phyloP scores from a whole-genome alignment of 768 basidiomycete genomes.

The Dacryopinax spathularia region DNA sequence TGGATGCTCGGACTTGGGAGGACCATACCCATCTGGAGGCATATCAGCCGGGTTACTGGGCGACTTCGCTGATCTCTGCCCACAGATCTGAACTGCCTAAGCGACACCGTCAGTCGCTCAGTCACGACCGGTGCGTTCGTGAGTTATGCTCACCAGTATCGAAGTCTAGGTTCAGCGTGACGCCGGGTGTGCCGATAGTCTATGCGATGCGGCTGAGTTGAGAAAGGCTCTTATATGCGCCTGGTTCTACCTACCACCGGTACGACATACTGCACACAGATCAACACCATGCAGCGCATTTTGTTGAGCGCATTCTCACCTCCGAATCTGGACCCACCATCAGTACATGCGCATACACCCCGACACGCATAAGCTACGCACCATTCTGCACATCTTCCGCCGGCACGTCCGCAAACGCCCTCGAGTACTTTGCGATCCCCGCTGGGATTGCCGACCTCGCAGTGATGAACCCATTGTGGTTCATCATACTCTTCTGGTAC shows the following conservation, averaged over 20 bases:
- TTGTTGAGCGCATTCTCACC: neutral
- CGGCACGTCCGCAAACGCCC: slow-evolving; percentile 14
- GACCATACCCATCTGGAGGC: neutral
- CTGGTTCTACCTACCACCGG: slow-evolving; percentile 16
- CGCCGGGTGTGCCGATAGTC: slow-evolving; percentile 28
- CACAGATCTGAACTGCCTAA: slow-evolving; percentile 5
- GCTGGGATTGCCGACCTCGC: neutral
- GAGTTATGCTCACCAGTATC: slow-evolving; percentile 19
- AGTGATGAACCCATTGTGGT: neutral
- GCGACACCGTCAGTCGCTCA: neutral
- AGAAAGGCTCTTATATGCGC: neutral
- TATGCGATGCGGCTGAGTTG: neutral
- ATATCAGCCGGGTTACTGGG: neutral
- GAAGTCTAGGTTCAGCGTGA: slow-evolving; percentile 26
- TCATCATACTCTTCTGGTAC: neutral
- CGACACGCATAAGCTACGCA: neutral
- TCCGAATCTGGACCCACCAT: neutral
- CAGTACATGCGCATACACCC: neutral
- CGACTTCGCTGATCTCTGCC: neutral
- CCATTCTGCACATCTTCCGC: slow-evolving; percentile 20
- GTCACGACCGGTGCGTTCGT: neutral
- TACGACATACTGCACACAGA: slow-evolving; percentile 26
- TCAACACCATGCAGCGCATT: neutral
- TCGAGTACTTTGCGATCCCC: neutral
- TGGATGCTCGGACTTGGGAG: neutral